Conservation (phyloP, 2,329 filamentous ascomycete species). For the Rhexocercosporidium sp. region DNA sequence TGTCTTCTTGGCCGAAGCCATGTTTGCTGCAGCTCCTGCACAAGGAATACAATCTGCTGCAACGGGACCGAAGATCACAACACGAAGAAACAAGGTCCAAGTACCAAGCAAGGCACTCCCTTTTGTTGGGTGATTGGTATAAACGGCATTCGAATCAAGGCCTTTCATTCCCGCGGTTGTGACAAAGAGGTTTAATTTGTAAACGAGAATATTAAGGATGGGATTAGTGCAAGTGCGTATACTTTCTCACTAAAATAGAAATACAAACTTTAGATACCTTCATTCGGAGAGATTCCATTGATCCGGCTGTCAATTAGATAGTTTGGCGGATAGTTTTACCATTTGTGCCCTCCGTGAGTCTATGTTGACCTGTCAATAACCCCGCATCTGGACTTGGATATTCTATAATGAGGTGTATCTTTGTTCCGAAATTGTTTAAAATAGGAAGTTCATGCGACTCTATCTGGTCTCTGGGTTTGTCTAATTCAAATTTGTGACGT, state of each 20-base stretch:
- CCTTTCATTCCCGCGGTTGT: neutral
- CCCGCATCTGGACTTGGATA: neutral
- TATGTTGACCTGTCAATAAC: neutral
- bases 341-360: no score
- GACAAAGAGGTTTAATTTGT: neutral
- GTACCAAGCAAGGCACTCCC: neutral
- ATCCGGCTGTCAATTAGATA: neutral
- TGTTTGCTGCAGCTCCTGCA: neutral
- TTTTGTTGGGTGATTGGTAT: neutral
- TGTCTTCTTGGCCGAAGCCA: slow-evolving; percentile 1
- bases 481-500: no score
- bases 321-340: no score
- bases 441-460: no score
- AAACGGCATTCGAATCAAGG: neutral
- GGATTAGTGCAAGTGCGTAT: neutral
- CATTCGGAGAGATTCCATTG: neutral
- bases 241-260: neutral
- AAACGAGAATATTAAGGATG: neutral
- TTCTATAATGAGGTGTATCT: no score
- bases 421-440: no score
- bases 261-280: neutral
- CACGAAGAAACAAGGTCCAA: slow-evolving; percentile 6
- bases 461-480: no score
- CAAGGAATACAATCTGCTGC: neutral
- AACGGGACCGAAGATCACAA: neutral